Percentiles rank a stretch among this genome's conserved stretches.
Evolutionary conservation across 768 basidiomycete genomes (phyloP).

Genomic region (Cystoderma amianthinum): DNA sequence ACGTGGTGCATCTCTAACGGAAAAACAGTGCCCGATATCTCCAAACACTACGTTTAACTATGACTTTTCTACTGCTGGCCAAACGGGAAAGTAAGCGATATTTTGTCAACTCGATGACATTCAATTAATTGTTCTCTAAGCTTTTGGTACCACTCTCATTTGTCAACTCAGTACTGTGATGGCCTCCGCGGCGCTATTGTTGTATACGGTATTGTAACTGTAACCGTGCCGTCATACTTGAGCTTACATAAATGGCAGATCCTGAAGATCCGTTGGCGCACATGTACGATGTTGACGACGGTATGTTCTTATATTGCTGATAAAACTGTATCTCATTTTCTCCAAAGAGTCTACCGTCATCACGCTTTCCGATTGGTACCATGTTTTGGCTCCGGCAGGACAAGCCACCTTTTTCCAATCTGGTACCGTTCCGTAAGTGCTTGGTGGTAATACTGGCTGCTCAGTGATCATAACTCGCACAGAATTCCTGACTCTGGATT

Average conservation of each 20-base stretch:
- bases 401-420: conserved; percentile 22
- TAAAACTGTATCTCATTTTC: background rate
- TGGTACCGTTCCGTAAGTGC: conserved; percentile 19
- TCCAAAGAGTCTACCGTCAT: conserved; percentile 24
- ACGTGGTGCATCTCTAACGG: conserved; percentile 21
- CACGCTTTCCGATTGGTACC: conserved; percentile 24
- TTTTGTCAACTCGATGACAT: too few species aligned
- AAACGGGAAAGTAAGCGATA: too few species aligned
- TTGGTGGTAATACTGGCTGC: too few species aligned
- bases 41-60: background rate
- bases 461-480: conserved; percentile 3
- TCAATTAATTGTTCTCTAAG: too few species aligned
- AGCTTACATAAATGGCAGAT: too few species aligned
- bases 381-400: conserved; percentile 28
- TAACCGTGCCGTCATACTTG: too few species aligned
- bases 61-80: conserved; percentile 16
- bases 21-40: background rate
- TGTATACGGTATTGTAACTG: conserved; percentile 19
- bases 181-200: conserved; percentile 27
- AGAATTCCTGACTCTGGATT: conserved; percentile 32
- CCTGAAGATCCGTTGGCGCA: conserved; percentile 25
- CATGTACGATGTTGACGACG: conserved; percentile 35
- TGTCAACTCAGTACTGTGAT: conserved; percentile 42
- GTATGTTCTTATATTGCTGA: conserved; percentile 12
- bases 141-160: conserved; percentile 34